phyloP scores from a whole-genome alignment of 2,329 filamentous ascomycete genomes.

The Xylaria sp. region DNA sequence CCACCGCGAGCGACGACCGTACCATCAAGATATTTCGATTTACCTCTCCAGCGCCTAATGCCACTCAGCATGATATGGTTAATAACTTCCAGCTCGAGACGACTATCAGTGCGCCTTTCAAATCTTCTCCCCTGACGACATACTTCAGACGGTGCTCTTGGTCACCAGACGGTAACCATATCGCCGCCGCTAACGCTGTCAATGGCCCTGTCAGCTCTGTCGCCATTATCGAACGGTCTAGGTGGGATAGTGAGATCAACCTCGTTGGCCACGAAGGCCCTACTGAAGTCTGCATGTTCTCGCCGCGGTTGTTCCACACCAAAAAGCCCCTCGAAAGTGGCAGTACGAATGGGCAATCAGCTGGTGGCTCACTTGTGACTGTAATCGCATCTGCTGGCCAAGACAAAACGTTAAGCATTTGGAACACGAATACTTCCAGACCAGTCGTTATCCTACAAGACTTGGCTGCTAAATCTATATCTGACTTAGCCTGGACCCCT shows the following conservation, averaged over 20 bases:
- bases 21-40: slow-evolving; percentile 98
- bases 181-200: slow-evolving; percentile 94
- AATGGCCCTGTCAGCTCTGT: slow-evolving; percentile 98
- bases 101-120: slow-evolving; percentile 89
- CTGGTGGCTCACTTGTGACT: slow-evolving; percentile 72
- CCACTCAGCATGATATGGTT: slow-evolving; percentile 92
- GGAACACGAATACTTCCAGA: slow-evolving; percentile 95
- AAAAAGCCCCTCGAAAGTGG: slow-evolving; percentile 70
- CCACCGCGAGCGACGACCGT: slow-evolving; percentile 95
- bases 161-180: slow-evolving; percentile 97
- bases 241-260: slow-evolving; percentile 97
- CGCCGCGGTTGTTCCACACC: slow-evolving; percentile 86
- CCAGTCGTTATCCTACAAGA: slow-evolving; percentile 93
- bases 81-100: slow-evolving; percentile 96
- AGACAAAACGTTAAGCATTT: slow-evolving; percentile 94
- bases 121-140: slow-evolving; percentile 91
- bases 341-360: slow-evolving; percentile 58
- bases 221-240: slow-evolving; percentile 90
- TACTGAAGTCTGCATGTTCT: slow-evolving; percentile 97
- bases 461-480: slow-evolving; percentile 88
- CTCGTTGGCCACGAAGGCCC: slow-evolving; percentile 97
- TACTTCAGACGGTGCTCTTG: slow-evolving; percentile 97
- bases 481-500: slow-evolving; percentile 92
- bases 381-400: slow-evolving; percentile 97
- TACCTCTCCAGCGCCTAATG: slow-evolving; percentile 88